These are phyloP conservation scores for Terana coerulea DNA, from an alignment of 768 basidiomycete species.

Conservation along the genomic window DNA sequence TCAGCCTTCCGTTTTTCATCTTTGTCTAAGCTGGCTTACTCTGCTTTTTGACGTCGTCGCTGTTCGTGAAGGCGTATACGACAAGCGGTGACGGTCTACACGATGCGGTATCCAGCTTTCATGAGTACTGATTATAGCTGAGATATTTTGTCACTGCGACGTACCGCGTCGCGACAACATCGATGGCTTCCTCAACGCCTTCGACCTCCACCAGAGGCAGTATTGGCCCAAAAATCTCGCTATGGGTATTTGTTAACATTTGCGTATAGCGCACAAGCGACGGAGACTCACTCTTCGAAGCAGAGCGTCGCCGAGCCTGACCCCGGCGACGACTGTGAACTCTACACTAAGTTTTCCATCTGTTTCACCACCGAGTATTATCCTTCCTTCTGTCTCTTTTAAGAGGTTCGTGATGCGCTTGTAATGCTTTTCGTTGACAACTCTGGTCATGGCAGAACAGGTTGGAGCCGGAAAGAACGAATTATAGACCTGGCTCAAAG, in stretches of 20 bases:
- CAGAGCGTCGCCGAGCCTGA: conserved; percentile 50
- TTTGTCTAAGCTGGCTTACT: not conserved
- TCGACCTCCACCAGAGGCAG: conserved; percentile 60
- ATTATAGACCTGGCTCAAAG: conserved; percentile 38
- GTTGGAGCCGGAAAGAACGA: conserved; percentile 52
- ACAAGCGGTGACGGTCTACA: conserved; percentile 34
- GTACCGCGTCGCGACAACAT: conserved; percentile 34
- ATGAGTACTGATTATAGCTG: too few species aligned
- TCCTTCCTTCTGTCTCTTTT: conserved; percentile 48
- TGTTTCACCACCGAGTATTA: conserved; percentile 50
- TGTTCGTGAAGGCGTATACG: not conserved
- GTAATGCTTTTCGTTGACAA: conserved; percentile 54
- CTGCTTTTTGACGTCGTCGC: not conserved
- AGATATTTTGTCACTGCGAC: too few species aligned
- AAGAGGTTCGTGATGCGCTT: conserved; percentile 50
- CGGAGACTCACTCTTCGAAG: conserved; percentile 59
- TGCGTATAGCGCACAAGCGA: not conserved
- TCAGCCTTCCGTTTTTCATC: not conserved
- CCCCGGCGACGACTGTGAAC: conserved; percentile 56
- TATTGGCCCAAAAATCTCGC: conserved; percentile 74
- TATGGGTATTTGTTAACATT: conserved; percentile 21
- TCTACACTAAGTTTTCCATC: conserved; percentile 46
- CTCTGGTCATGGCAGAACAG: conserved; percentile 37
- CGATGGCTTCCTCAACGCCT: conserved; percentile 49
- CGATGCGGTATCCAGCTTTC: conserved; percentile 31